Conservation (phyloP, 805 yeast species). For the Ogataea polymorpha region DNA sequence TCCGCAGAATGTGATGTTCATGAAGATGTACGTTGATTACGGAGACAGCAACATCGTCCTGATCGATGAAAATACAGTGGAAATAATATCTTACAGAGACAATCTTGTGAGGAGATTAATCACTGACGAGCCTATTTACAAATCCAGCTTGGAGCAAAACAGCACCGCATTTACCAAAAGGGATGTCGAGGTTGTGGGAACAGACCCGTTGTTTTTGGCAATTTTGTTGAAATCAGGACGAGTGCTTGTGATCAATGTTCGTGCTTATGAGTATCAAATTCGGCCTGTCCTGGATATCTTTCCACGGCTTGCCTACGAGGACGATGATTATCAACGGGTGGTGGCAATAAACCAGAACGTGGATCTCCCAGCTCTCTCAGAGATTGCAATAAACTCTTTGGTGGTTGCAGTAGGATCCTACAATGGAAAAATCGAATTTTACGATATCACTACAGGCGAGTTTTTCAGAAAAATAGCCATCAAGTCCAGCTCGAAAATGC, state of each 20-base stretch:
- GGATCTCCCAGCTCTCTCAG: slow-evolving; percentile 29
- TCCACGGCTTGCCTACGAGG: slow-evolving; percentile 22
- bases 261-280: slow-evolving; percentile 27
- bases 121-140: slow-evolving; percentile 17
- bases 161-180: slow-evolving; percentile 11
- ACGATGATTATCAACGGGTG: slow-evolving; percentile 20
- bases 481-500: slow-evolving; percentile 18
- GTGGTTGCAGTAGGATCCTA: slow-evolving; percentile 39
- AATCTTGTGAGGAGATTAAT: slow-evolving; percentile 8
- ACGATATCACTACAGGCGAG: slow-evolving; percentile 43
- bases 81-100: slow-evolving; percentile 21
- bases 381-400: slow-evolving; percentile 28
- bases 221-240: slow-evolving; percentile 39
- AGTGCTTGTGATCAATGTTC: slow-evolving; percentile 41
- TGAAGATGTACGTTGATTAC: slow-evolving; percentile 30
- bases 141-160: slow-evolving; percentile 26
- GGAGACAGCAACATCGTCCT: slow-evolving; percentile 28
- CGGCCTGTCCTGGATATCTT: slow-evolving; percentile 19
- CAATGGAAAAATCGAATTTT: slow-evolving; percentile 41
- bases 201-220: slow-evolving; percentile 29
- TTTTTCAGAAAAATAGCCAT: slow-evolving; percentile 32
- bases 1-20: slow-evolving; percentile 13
- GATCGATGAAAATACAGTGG: slow-evolving; percentile 18
- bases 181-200: slow-evolving; percentile 26
- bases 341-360: slow-evolving; percentile 12